Evolutionary conservation across 169 alveolate genomes (phyloP), one percentile per base, ranked within the genome.

Genomic region (Babesia bovis): DNA sequence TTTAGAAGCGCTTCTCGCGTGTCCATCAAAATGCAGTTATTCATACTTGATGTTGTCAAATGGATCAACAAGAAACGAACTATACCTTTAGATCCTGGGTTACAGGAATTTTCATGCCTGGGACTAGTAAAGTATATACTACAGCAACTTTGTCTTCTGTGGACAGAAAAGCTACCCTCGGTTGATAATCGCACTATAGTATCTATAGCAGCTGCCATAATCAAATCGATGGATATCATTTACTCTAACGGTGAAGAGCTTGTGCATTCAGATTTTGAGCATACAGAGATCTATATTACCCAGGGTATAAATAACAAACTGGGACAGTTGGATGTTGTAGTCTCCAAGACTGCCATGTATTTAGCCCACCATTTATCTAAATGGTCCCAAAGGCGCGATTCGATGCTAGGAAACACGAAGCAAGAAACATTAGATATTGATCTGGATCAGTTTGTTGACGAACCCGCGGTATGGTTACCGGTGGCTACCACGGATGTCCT

Each of bases 191-290:
- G 10, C 9, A 7, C 21, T 10, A 42, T 25, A 1, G 33, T 61
- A 0, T 5, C 59, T 10, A 5, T 61, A 10, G 72, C 72, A 4
- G 57, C 58, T 2, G 21, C 50, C 28, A 41, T 61, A 17, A 23
- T 41, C 17, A 61, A 61, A 30, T 59, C 45, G 42, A 12, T 61
- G 72, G 72, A 33, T n/a, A 61, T 47, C 21, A 10, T 61, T 1
- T 61, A 47, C 28, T 12, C 15, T 19, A 30, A 21, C 21, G 72
- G 15, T 4, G 21, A 25, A 6, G 30, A 36, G 2, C 30, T 58
- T 6, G 9, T 1, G 3, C 1, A n/a, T 26, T n/a, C 12, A 12
- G 44, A 19, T 1, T 61, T 61, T 28, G 56, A 42, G 19, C 72
- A 36, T 0, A 12, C 45, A 15, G 40, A 50, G 44, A 21, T 33